Evolutionary conservation across 495 filamentous ascomycete genomes (phyloP).

Genomic region (Penicillium pancosmium): DNA sequence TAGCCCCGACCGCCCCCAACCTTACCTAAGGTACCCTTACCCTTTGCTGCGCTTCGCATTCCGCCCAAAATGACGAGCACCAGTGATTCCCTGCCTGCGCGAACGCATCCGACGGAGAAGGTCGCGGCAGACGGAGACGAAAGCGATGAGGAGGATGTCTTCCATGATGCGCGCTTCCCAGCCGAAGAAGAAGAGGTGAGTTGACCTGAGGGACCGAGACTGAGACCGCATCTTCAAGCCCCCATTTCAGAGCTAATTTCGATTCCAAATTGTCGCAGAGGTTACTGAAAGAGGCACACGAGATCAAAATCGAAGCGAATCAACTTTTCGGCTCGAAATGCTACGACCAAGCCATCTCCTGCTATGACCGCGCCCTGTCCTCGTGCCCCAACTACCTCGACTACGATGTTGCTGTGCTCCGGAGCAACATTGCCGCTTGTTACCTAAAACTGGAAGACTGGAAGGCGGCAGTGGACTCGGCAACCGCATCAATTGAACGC

Average conservation of each 20-base stretch:
- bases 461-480: slow-evolving; percentile 77
- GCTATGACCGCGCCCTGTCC: slow-evolving; percentile 82
- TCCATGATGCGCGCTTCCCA: slow-evolving; percentile 60
- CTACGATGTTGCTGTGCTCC: slow-evolving; percentile 85
- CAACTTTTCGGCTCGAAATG: slow-evolving; percentile 67
- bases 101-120: background rate
- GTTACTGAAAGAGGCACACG: slow-evolving; percentile 70
- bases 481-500: slow-evolving; percentile 71
- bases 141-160: slow-evolving; percentile 43
- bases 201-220: slow-evolving; percentile 8
- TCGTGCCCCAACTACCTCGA: slow-evolving; percentile 86
- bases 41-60: slow-evolving; percentile 8
- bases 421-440: slow-evolving; percentile 88
- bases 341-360: slow-evolving; percentile 84
- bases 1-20: slow-evolving; percentile 5
- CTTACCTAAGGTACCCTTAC: background rate
- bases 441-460: slow-evolving; percentile 85
- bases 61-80: slow-evolving; percentile 19
- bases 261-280: slow-evolving; percentile 41
- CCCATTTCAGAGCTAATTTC: slow-evolving; percentile 9
- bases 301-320: slow-evolving; percentile 79
- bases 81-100: slow-evolving; percentile 4
- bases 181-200: slow-evolving; percentile 78
- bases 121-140: slow-evolving; percentile 23
- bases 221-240: background rate